Evolutionary conservation across 2,329 filamentous ascomycete genomes (phyloP).

Genomic region (Botryotinia narcissicola): DNA sequence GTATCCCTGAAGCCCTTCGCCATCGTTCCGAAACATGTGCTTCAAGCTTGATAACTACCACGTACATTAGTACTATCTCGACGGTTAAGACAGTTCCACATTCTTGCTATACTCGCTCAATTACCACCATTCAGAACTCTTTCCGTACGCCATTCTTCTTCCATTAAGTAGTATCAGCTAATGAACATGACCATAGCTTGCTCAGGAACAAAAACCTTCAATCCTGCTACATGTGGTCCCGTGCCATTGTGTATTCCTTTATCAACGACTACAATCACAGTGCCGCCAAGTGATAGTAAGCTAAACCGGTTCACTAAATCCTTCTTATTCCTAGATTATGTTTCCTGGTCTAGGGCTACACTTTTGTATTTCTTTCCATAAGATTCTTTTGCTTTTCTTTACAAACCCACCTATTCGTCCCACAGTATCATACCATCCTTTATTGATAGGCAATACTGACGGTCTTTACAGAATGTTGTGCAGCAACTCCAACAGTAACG

Average conservation of each 20-base stretch:
- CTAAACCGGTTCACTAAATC: constrained; percentile 33
- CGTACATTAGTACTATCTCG: constrained; percentile 26
- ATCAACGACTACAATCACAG: constrained; percentile 37
- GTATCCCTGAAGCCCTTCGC: constrained; percentile 7
- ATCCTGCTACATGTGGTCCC: constrained; percentile 9
- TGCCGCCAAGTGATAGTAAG: constrained; percentile 38
- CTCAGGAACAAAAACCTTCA: constrained; percentile 12
- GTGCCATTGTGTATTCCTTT: constrained; percentile 23
- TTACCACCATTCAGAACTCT: constrained; percentile 22
- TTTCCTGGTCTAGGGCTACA: background rate
- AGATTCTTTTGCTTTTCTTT: background rate
- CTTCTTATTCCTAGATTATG: background rate
- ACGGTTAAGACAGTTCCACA: constrained; percentile 23
- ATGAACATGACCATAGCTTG: constrained; percentile 17
- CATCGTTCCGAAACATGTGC: constrained; percentile 18
- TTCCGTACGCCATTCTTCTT: constrained; percentile 1
- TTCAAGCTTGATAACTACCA: constrained; percentile 22
- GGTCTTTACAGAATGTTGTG: background rate
- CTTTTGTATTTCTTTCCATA: background rate
- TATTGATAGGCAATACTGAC: background rate
- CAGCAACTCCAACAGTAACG: constrained; percentile 37
- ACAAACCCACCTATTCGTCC: background rate
- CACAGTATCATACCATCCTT: background rate
- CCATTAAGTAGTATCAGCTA: background rate
- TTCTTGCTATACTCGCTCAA: constrained; percentile 36